phyloP scores from a whole-genome alignment of 495 filamentous ascomycete species.

The Bacidia rubella region DNA sequence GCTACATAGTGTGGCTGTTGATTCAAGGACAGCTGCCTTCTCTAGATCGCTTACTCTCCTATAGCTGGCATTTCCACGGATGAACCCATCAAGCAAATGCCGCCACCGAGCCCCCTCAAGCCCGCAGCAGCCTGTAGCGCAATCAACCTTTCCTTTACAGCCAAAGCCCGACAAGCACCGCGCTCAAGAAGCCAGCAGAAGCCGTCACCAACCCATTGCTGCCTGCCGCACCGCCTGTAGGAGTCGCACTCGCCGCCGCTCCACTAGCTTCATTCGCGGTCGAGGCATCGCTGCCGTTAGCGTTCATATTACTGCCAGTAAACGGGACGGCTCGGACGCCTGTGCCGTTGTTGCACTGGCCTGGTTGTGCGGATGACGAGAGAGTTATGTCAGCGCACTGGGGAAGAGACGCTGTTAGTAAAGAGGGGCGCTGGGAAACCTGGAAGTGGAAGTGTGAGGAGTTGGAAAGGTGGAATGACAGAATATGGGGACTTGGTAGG shows the following conservation, averaged over 20 bases:
- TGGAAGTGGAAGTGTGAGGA: neutral
- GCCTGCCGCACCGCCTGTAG: neutral
- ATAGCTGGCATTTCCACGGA: no score
- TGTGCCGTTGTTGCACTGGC: slow-evolving; percentile 38
- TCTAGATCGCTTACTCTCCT: no score
- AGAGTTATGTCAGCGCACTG: slow-evolving; percentile 54
- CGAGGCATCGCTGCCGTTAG: slow-evolving; percentile 7
- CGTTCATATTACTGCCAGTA: slow-evolving; percentile 17
- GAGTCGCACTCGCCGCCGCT: slow-evolving; percentile 2
- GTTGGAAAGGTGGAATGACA: neutral
- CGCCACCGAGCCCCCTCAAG: no score
- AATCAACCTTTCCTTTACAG: no score
- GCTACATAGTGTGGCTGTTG: no score
- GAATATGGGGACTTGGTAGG: no score
- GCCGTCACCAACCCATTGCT: neutral
- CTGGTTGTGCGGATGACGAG: slow-evolving; percentile 25
- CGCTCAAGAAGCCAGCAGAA: no score
- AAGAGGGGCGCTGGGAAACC: neutral
- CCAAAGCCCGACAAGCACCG: no score
- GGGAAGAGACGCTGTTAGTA: neutral
- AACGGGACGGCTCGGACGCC: slow-evolving; percentile 28
- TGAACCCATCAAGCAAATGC: no score
- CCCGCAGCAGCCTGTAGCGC: no score
- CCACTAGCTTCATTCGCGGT: slow-evolving; percentile 1
- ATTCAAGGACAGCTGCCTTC: no score